Base-by-base conservation (phyloP, 2,329 filamentous ascomycete genomes). In the Diaporthe sp. region DNA sequence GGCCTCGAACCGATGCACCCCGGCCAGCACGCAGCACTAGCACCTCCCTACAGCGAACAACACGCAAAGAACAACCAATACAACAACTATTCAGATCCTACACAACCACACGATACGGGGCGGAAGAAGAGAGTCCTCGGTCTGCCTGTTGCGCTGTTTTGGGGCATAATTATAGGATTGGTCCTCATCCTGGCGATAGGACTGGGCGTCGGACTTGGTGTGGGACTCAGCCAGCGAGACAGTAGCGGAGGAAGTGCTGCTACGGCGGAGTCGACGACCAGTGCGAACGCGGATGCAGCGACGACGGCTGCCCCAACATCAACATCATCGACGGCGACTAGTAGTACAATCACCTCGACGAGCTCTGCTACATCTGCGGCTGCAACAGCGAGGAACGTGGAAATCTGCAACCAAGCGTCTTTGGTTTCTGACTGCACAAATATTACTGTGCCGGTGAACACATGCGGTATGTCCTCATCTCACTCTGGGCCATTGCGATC, bases 391-490 rank as follows among this genome's bases (percentile, higher is more conserved):
- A 65, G 60, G 37, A 74, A 65, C 15, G 72, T 74, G 19, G 25
- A 53, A 22, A 74, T 74, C 44, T 74, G 72, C 61, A 62, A 74
- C 60, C 62, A 74, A 4, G 72, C 72, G 7, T 74, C 62, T 74
- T 37, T 68, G 49, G 51, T 22, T 31, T 15, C 62, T 17, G 62
- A 42, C 13, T 74, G 72, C 51, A 74, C 72, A 13, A 74, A 62
- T 12, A 44, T 74, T 28, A 46, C 44, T 4, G 72, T 74, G 46
- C 72, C 72, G 28, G 31, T 65, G 61, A 74, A 65, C n/a, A 68
- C 72, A 3, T 74, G 72, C 51, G 31, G 72, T 74, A 68, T 22
- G 72, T 68, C 4, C 13, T 19, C 28, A n/a, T n/a, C 1, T 0
- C 19, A 4, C 9, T 12, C 39, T 25, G 7, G 9, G 1, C 19